Evolutionary conservation across 139 green algal genomes (phyloP).

Genomic region (Chlamydomonas sphaeroides): DNA sequence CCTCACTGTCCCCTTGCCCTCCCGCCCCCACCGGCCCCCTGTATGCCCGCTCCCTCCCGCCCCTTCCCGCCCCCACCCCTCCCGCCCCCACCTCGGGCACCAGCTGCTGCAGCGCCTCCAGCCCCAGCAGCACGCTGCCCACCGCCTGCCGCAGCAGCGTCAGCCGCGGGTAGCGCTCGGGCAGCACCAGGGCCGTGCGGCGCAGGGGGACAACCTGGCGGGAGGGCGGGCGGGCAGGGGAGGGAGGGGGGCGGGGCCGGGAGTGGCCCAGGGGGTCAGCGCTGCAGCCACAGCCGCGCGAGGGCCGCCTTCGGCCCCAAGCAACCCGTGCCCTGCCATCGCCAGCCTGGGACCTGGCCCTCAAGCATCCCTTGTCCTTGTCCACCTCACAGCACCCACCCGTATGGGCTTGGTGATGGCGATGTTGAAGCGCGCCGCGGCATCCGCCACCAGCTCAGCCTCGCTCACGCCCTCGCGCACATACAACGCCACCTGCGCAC

Average conservation of each 20-base stretch:
- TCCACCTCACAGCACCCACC: no score
- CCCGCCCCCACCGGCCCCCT: no score
- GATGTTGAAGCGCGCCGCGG: conserved; percentile 76
- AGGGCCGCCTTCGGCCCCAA: no score
- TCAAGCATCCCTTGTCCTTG: neutral
- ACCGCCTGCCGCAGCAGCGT: conserved; percentile 88
- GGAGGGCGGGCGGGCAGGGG: no score
- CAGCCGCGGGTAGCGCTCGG: conserved; percentile 81
- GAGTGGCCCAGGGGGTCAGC: no score
- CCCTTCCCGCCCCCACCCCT: neutral
- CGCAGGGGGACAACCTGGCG: conserved; percentile 77
- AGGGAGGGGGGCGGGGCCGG: no score
- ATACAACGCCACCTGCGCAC: conserved; percentile 77
- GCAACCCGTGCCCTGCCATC: no score
- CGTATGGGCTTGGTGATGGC: conserved; percentile 53
- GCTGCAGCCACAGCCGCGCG: no score
- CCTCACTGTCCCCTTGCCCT: no score
- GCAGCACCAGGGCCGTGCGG: conserved; percentile 57
- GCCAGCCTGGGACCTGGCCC: no score
- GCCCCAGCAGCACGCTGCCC: conserved; percentile 73
- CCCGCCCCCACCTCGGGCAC: conserved; percentile 68
- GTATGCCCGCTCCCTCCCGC: neutral
- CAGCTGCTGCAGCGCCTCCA: conserved; percentile 72
- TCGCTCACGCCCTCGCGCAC: conserved; percentile 57
- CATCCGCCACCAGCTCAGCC: conserved; percentile 62